Evolutionary conservation across 1,139 yeast species (phyloP).

Genomic region (Hyphopichia pseudoburtonii): DNA sequence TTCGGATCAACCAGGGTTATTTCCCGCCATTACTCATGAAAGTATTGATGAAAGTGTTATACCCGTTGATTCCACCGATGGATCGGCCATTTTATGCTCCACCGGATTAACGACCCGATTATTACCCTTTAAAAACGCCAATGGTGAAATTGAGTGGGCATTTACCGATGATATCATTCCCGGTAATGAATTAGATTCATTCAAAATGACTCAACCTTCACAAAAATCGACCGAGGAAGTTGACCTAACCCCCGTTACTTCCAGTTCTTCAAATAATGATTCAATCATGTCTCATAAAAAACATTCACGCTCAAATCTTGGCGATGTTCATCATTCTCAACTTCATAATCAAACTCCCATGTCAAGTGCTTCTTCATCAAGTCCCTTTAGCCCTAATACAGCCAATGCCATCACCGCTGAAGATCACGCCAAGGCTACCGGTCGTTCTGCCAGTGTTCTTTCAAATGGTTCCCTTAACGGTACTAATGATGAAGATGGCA

Average conservation of each 20-base stretch:
- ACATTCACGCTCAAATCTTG: not conserved
- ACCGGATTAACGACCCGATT: slow-evolving; percentile 49
- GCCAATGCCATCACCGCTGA: not conserved
- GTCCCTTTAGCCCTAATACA: slow-evolving; percentile 4
- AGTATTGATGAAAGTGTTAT: slow-evolving; percentile 7
- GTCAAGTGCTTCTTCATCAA: slow-evolving; percentile 14
- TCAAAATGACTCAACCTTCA: slow-evolving; percentile 16
- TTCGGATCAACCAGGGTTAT: slow-evolving; percentile 13
- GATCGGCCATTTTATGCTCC: slow-evolving; percentile 41
- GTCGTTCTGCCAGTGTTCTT: not conserved
- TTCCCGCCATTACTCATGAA: slow-evolving; percentile 18
- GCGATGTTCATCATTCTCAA: slow-evolving; percentile 1
- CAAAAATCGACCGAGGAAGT: slow-evolving; percentile 4
- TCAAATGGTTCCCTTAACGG: not conserved
- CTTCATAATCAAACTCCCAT: slow-evolving; percentile 18
- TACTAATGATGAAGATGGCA: slow-evolving; percentile 14
- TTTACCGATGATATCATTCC: slow-evolving; percentile 41
- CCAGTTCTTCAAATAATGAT: slow-evolving; percentile 43
- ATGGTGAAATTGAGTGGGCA: slow-evolving; percentile 61
- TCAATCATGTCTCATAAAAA: slow-evolving; percentile 21
- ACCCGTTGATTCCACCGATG: slow-evolving; percentile 1
- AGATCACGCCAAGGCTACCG: not conserved
- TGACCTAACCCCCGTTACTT: slow-evolving; percentile 49
- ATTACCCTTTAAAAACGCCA: slow-evolving; percentile 49
- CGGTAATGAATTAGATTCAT: slow-evolving; percentile 28